Conservation (phyloP, 1,284 basidiomycete genomes). For the Cutaneotrichosporon dermatis region DNA sequence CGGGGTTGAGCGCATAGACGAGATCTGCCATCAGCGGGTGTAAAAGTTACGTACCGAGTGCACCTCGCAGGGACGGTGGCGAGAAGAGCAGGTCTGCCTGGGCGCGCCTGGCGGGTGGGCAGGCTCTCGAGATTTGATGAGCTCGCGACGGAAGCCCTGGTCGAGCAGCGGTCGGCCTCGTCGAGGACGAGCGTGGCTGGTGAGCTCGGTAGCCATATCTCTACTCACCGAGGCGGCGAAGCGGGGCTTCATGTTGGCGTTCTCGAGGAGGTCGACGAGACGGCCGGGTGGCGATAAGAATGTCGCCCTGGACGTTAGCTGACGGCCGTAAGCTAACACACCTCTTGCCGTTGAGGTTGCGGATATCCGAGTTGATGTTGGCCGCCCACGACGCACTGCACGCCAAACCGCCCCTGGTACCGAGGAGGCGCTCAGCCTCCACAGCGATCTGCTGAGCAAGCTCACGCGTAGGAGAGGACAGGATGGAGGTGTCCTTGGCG, state of each 20-base stretch:
- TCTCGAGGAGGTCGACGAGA: constrained; percentile 51
- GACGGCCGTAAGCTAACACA: constrained; percentile 18
- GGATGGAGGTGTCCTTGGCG: constrained; percentile 31
- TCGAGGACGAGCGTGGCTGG: constrained; percentile 50
- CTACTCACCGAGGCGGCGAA: constrained; percentile 31
- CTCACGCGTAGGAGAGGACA: constrained; percentile 53
- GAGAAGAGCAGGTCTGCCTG: constrained; percentile 52
- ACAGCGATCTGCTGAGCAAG: constrained; percentile 50
- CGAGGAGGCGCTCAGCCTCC: constrained; percentile 30
- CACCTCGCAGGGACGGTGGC: constrained; percentile 51
- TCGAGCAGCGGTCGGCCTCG: constrained; percentile 54
- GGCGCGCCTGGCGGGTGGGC: constrained; percentile 33
- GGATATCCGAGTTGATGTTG: constrained; percentile 47
- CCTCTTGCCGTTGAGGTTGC: constrained; percentile 37
- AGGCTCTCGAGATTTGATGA: constrained; percentile 43
- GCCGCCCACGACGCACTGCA: constrained; percentile 51
- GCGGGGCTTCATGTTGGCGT: constrained; percentile 37
- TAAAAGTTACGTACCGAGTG: constrained; percentile 26
- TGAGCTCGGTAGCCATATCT: neutral
- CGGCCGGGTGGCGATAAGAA: constrained; percentile 55
- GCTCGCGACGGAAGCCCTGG: constrained; percentile 41
- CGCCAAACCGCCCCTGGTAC: constrained; percentile 25
- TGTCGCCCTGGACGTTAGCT: constrained; percentile 28
- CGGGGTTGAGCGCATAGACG: constrained; percentile 52
- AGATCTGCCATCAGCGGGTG: constrained; percentile 44